Evolutionary conservation across 2,329 filamentous ascomycete species (phyloP), one percentile per base, ranked within the genome.

Genomic region (Phaeosphaeriaceae sp.): DNA sequence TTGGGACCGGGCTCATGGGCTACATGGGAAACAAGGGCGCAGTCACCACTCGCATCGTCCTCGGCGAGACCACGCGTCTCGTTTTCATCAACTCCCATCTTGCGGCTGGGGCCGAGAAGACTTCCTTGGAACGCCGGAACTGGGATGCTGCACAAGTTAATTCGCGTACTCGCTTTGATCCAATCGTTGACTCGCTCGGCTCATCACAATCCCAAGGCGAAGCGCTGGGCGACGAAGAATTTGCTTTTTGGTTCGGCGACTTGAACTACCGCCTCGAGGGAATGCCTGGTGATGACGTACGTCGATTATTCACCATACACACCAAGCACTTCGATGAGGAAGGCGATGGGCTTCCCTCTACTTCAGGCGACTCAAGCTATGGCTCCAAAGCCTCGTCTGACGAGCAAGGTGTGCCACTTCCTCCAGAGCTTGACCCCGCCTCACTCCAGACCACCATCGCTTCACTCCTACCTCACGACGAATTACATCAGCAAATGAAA

Each of bases 21-120:
- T 97, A 97, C 72, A 89, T 97, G 81, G 95, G 95, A 10, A 99
- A 99, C 77, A 99, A 99, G 76, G 95, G 95, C 1, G 94, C 91
- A 3, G 90, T 97, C 0, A 87, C 89, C 2, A 90, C 91, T 3
- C 86, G 94, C 20, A 81, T 99, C 3, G 83, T 99, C 0, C 80
- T 99, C 0, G 95, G 94, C 1, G 95, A 97, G 75, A 93, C 93
- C 0, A 97, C 95, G 0, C 86, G 90, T 27, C 80, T 99, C 54
- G 89, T 95, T 22, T 97, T 99, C 75, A 83, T 97, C 65, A 97
- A 99, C 76, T 92, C 88, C 56, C 95, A 99, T 79, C 83, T 99
- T 22, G 91, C 93, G 61, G 96, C 94, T 53, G 95, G 95, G 25
- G 86, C 88, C 7, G 92, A 96, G 67, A 88, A 90, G 61, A 82